phyloP scores from a whole-genome alignment of 176 grass and related monocot species.

The Hordeum marinum region DNA sequence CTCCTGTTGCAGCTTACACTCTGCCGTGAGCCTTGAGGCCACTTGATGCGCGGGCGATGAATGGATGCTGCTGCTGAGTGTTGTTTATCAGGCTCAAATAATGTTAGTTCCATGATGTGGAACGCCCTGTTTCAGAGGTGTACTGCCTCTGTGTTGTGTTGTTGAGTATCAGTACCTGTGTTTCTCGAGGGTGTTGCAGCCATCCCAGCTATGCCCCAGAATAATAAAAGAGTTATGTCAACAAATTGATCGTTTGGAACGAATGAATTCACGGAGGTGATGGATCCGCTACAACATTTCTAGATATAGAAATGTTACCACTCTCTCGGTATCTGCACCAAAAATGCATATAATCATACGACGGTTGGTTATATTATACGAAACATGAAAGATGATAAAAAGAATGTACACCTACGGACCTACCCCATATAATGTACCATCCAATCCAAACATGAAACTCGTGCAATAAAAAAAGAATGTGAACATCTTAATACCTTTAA shows the following conservation, averaged over 20 bases:
- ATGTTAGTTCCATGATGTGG: not conserved
- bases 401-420: too few species aligned
- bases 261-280: too few species aligned
- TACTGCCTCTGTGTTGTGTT: not conserved
- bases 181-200: not conserved
- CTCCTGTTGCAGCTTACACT: conserved; percentile 25
- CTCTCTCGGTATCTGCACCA: too few species aligned
- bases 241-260: not conserved
- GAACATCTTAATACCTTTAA: too few species aligned
- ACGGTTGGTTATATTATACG: too few species aligned
- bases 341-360: too few species aligned
- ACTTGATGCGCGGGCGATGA: not conserved
- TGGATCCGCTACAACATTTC: too few species aligned
- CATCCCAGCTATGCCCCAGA: not conserved
- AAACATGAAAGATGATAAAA: too few species aligned
- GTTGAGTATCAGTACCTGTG: not conserved
- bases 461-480: too few species aligned
- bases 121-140: not conserved
- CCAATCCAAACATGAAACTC: too few species aligned
- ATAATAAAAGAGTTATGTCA: not conserved
- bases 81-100: not conserved
- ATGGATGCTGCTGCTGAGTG: not conserved
- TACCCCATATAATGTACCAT: too few species aligned
- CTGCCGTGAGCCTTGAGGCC: conserved; percentile 29
- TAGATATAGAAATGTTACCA: too few species aligned